Conservation (phyloP, 2,329 filamentous ascomycete species). For the Alternaria sp. region DNA sequence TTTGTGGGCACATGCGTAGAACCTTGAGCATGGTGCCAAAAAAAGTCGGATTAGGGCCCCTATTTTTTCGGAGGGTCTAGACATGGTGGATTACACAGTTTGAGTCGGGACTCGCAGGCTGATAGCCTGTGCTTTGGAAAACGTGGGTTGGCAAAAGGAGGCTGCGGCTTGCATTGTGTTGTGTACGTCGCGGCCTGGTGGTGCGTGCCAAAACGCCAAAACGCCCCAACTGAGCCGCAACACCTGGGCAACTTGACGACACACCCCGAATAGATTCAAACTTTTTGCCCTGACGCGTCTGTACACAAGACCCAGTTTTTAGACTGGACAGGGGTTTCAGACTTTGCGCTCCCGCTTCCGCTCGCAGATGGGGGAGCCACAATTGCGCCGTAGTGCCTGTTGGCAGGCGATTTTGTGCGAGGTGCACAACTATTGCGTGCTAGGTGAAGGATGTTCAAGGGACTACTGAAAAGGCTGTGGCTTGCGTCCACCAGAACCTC, state of each 20-base stretch:
- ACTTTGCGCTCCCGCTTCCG: constrained; percentile 11
- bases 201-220: constrained; percentile 7
- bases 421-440: constrained; percentile 5
- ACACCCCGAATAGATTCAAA: constrained; percentile 3
- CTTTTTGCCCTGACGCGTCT: constrained; percentile 13
- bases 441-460: background rate
- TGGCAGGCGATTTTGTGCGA: constrained; percentile 12
- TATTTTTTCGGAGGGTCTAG: constrained; percentile 19
- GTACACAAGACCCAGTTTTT: constrained; percentile 8
- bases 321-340: constrained; percentile 16
- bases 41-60: constrained; percentile 13
- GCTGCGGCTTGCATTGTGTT: constrained; percentile 17
- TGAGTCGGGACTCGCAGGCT: constrained; percentile 14
- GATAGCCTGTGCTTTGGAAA: constrained; percentile 17
- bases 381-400: constrained; percentile 14
- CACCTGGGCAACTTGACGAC: constrained; percentile 1
- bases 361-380: constrained; percentile 4
- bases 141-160: constrained; percentile 14
- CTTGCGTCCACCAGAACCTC: background rate
- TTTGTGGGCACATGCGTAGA: constrained; percentile 13
- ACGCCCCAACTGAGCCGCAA: constrained; percentile 7
- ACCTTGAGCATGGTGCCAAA: constrained; percentile 7
- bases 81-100: constrained; percentile 11
- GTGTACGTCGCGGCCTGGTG: constrained; percentile 14
- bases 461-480: constrained; percentile 2